phyloP scores from a whole-genome alignment of 202 grass and related monocot species.

The Saccharum hybrid region DNA sequence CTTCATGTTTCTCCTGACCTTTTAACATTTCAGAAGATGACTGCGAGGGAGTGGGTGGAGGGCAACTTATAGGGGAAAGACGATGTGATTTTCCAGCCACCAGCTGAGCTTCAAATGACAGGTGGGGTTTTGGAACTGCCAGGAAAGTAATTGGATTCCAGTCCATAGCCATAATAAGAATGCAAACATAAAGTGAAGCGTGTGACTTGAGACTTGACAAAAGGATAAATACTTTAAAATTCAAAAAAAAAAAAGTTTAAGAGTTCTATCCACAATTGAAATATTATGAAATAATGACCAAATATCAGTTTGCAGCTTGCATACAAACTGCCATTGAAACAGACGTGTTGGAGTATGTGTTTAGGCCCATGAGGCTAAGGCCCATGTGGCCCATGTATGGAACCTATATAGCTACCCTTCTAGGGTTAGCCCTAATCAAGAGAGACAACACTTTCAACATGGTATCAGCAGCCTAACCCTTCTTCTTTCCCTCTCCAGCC shows the following conservation, averaged over 20 bases:
- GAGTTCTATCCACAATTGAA: background rate
- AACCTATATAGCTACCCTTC: too few species aligned
- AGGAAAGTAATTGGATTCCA: constrained; percentile 39
- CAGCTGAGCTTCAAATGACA: constrained; percentile 91
- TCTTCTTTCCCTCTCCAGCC: too few species aligned
- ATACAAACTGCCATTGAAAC: constrained; percentile 11
- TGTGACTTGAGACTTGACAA: background rate
- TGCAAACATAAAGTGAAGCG: constrained; percentile 19
- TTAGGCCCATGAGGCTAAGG: too few species aligned
- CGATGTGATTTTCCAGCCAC: constrained; percentile 83
- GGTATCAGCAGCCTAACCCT: too few species aligned
- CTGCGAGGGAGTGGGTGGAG: constrained; percentile 47
- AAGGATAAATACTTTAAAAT: background rate
- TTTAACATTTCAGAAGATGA: constrained; percentile 67
- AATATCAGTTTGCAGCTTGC: background rate
- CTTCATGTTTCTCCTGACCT: constrained; percentile 89
- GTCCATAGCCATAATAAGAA: constrained; percentile 20
- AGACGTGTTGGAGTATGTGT: too few species aligned
- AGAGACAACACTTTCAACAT: too few species aligned
- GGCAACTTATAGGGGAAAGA: constrained; percentile 74
- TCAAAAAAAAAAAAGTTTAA: constrained; percentile 9
- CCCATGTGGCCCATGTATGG: too few species aligned
- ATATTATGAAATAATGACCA: background rate
- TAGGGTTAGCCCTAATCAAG: too few species aligned
- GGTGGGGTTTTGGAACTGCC: constrained; percentile 90